Conservation (phyloP, 2,329 filamentous ascomycete genomes). For the Penicillium sp. region DNA sequence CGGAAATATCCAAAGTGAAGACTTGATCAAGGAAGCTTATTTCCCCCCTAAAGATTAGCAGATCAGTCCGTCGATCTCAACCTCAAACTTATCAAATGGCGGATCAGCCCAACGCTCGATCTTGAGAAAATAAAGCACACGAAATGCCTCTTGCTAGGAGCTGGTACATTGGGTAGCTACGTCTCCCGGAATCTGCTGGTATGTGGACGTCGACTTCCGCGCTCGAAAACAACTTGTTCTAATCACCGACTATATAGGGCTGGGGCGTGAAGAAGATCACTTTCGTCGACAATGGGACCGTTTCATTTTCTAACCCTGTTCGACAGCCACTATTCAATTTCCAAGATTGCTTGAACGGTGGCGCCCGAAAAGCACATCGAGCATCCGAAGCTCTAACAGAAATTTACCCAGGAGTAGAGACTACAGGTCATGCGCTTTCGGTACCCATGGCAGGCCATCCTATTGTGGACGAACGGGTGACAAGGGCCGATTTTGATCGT, state of each 20-base stretch:
- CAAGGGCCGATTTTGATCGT: conserved; percentile 64
- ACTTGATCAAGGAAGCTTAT: not conserved
- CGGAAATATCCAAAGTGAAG: not conserved
- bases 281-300: conserved; percentile 84
- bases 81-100: conserved; percentile 97
- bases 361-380: conserved; percentile 68
- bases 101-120: conserved; percentile 78
- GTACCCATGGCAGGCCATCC: conserved; percentile 96
- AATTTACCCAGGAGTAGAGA: conserved; percentile 85
- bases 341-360: conserved; percentile 76
- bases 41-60: conserved; percentile 49
- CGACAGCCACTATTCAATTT: conserved; percentile 88
- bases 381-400: conserved; percentile 71
- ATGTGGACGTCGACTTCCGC: conserved; percentile 10
- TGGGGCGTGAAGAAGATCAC: conserved; percentile 95
- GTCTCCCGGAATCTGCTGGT: conserved; percentile 78
- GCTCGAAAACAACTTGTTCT: conserved; percentile 1
- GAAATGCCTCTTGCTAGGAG: conserved; percentile 80
- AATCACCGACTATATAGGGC: conserved; percentile 39
- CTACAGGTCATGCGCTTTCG: conserved; percentile 67
- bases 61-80: conserved; percentile 95
- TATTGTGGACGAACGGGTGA: conserved; percentile 62
- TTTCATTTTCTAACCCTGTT: conserved; percentile 94
- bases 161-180: conserved; percentile 87
- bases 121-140: conserved; percentile 82